A percentile compares a stretch with the other conserved stretches of the same genome.
Evolutionary conservation across 345 rosid species (phyloP).

Genomic region (Odontarrhena argentea): DNA sequence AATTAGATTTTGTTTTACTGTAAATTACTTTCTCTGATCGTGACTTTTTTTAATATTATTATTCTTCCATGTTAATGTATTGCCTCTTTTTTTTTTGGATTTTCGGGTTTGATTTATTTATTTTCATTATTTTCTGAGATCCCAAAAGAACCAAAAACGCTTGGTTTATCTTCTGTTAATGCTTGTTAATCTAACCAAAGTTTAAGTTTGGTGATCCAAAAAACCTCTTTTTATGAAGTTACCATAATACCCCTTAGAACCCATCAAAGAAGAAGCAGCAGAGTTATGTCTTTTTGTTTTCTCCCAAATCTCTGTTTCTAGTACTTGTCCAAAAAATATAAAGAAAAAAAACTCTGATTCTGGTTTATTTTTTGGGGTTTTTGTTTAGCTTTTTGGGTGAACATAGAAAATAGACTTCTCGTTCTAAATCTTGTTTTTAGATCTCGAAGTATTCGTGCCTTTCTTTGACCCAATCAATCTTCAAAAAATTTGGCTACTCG

Average conservation of each 20-base stretch:
- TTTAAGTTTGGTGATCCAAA: conserved; percentile 32
- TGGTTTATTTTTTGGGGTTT: conserved; percentile 5
- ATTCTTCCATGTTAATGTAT: background rate
- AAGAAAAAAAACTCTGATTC: too few relatives aligned
- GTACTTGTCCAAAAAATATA: too few relatives aligned
- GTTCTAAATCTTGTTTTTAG: background rate
- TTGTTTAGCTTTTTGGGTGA: conserved; percentile 17
- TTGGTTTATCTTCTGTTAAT: conserved; percentile 26
- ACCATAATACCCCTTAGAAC: conserved; percentile 36
- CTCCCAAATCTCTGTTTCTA: conserved; percentile 29
- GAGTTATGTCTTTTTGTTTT: conserved; percentile 11
- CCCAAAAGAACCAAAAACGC: background rate
- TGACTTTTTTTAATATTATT: conserved; percentile 27
- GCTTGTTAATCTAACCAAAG: background rate
- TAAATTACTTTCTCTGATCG: conserved; percentile 22
- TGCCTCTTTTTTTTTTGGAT: background rate
- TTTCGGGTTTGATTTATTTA: conserved; percentile 8
- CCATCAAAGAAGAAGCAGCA: conserved; percentile 18
- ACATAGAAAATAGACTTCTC: conserved; percentile 10
- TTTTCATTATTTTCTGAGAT: conserved; percentile 10
- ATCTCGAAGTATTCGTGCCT: conserved; percentile 22
- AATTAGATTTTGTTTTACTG: conserved; percentile 18
- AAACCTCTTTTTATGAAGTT: conserved; percentile 9
- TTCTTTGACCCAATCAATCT: conserved; percentile 40
- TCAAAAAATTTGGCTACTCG: conserved; percentile 11